Evolutionary conservation across 202 grass and related monocot species (phyloP), one percentile per base, ranked within the genome.

Genomic region (Eragrostis tef): DNA sequence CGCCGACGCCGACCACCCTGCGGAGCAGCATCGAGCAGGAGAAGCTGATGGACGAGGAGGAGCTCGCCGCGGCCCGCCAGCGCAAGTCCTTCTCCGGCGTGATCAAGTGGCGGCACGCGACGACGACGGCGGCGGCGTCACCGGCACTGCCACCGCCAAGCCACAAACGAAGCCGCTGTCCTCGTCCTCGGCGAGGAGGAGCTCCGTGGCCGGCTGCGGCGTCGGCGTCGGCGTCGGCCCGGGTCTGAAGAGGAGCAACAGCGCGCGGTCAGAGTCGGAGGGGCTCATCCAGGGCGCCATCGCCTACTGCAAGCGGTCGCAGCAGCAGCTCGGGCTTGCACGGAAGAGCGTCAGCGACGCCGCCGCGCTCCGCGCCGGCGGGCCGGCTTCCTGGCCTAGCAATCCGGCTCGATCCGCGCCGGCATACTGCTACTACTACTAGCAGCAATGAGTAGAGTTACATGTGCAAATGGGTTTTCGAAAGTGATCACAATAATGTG

Each of bases 301-400:
- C 65, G 89, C 93, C 62, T 92, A 96, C 77, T 99, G 96, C 87
- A 96, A 99, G 89, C 90, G 87, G 42, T 96, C 96, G 59, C 95
- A 89, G 58, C 83, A 94, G 81, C 87, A 93, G 60, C 73, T 86
- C 16, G 81, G 82, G 31, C 77, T 92, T 12, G 89, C 85, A 41
- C 84, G 93, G 82, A 96, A 91, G 85, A 99, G 89, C 71, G 85
- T 88, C 75, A 95, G 87, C 79, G 87, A 86, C 61, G 60, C 66
- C 73, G 87, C 83, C 67, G 60, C 59, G 13, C 52, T 83, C 61
- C 73, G 79, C 83, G 73, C 66, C 64, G 79, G 66, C 64, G 79
- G 66, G 39, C 51, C 57, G 24, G 41, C 67, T 5, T 19, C 70
- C 8, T 87, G 74, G 63, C 43, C 75, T 31, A 25, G 50, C 67